phyloP scores from a whole-genome alignment of 495 filamentous ascomycete genomes.

The Tuber umbilicatum region DNA sequence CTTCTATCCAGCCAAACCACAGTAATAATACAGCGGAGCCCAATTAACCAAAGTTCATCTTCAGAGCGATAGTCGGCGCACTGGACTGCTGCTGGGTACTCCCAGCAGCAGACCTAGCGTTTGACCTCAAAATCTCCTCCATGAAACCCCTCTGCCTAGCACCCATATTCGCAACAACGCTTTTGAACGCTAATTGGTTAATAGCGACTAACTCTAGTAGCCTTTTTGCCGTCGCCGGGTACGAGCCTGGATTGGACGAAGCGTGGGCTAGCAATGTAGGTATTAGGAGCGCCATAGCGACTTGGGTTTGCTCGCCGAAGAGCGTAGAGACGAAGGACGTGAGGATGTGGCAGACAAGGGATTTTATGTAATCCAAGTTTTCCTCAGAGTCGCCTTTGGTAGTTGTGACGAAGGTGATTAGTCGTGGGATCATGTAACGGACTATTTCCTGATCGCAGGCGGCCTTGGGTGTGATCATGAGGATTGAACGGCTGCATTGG shows the following conservation, averaged over 20 bases:
- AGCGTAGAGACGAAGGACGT: constrained; percentile 59
- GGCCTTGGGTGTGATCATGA: constrained; percentile 58
- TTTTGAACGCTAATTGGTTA: constrained; percentile 66
- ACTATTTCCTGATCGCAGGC: constrained; percentile 65
- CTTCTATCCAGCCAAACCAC: not conserved
- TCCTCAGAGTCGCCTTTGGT: constrained; percentile 64
- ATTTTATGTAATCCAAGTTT: constrained; percentile 67
- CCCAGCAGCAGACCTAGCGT: constrained; percentile 37
- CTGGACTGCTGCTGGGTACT: constrained; percentile 47
- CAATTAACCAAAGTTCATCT: constrained; percentile 70
- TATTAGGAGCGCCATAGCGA: constrained; percentile 66
- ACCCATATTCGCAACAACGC: constrained; percentile 64
- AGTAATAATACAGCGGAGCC: not conserved
- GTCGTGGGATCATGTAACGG: constrained; percentile 64
- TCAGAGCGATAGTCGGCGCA: constrained; percentile 82
- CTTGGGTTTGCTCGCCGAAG: constrained; percentile 49
- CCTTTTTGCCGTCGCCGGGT: constrained; percentile 62
- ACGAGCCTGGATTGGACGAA: constrained; percentile 43
- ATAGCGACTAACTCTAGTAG: constrained; percentile 74
- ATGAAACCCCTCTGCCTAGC: constrained; percentile 65
- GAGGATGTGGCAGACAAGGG: constrained; percentile 64
- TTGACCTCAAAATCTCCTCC: constrained; percentile 70
- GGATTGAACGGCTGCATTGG: constrained; percentile 75
- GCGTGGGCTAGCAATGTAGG: constrained; percentile 74
- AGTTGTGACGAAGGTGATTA: constrained; percentile 66